Evolutionary conservation across 2,329 filamentous ascomycete genomes (phyloP).

Genomic region (Macroventuria anomochaeta): DNA sequence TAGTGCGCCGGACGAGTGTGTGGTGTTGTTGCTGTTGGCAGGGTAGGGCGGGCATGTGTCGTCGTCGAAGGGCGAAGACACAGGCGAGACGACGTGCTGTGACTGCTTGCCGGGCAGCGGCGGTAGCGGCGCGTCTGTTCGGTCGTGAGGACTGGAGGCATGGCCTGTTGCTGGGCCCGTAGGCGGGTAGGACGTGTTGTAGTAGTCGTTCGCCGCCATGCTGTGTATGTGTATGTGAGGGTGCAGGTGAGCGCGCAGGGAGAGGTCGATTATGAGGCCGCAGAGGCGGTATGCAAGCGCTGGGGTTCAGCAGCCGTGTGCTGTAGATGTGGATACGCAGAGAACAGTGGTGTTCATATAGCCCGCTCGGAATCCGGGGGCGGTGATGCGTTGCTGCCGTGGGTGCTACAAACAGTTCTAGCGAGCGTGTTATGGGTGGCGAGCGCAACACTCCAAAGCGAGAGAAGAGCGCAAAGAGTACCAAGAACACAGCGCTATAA

Average conservation of each 20-base stretch:
- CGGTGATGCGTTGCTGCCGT: background rate
- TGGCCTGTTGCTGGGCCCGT: conserved; percentile 19
- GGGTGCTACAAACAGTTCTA: conserved; percentile 1
- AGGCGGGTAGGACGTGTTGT: conserved; percentile 54
- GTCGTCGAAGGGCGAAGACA: conserved; percentile 44
- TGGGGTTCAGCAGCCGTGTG: background rate
- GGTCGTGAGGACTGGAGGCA: conserved; percentile 25
- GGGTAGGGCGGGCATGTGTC: conserved; percentile 58
- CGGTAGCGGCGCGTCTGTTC: conserved; percentile 52
- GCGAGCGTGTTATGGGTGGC: conserved; percentile 3
- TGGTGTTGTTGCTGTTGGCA: conserved; percentile 27
- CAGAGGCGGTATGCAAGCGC: conserved; percentile 3
- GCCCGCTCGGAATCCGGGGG: conserved; percentile 5
- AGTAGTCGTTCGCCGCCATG: conserved; percentile 67
- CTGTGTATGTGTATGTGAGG: conserved; percentile 4
- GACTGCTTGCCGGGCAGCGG: conserved; percentile 32
- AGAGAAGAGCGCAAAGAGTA: conserved; percentile 7
- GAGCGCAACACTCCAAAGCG: conserved; percentile 9
- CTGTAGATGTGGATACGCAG: background rate
- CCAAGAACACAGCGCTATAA: background rate
- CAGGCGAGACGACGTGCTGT: conserved; percentile 39
- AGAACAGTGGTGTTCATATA: background rate
- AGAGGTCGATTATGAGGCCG: conserved; percentile 6
- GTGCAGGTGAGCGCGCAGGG: background rate
- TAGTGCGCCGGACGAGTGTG: conserved; percentile 55